Percentiles rank a stretch among this genome's conserved stretches.
Conservation (phyloP, 495 filamentous ascomycete genomes). For the Aspergillus diversus region DNA sequence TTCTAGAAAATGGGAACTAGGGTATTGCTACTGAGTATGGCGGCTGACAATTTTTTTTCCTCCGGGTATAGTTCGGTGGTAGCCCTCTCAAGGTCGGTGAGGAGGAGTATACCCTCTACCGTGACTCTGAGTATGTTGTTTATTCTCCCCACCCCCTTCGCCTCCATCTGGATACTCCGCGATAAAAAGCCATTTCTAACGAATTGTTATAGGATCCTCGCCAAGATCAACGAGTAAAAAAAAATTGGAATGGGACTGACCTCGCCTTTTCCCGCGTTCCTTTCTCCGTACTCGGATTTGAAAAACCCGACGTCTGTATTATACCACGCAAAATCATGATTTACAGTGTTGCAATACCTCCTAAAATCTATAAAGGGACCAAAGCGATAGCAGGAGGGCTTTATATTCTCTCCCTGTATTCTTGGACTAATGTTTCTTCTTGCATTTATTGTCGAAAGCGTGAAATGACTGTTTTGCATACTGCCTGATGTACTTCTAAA, state of each 20-base stretch:
- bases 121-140: conserved; percentile 87
- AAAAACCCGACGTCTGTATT: conserved; percentile 36
- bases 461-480: conserved; percentile 50
- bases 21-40: not conserved
- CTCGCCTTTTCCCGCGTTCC: conserved; percentile 27
- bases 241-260: conserved; percentile 19
- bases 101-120: conserved; percentile 93
- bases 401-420: conserved; percentile 9
- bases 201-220: conserved; percentile 62
- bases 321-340: conserved; percentile 45
- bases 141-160: not conserved
- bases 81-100: conserved; percentile 96
- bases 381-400: conserved; percentile 14
- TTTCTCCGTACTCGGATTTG: conserved; percentile 17
- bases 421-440: conserved; percentile 29
- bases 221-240: conserved; percentile 85
- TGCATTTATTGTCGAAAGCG: conserved; percentile 51
- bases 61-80: conserved; percentile 80
- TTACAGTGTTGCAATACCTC: conserved; percentile 35
- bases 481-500: conserved; percentile 45
- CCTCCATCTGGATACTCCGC: not conserved
- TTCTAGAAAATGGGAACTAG: not conserved
- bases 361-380: conserved; percentile 29
- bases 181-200: conserved; percentile 27
- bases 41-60: conserved; percentile 6